Base-by-base conservation (phyloP, 164 flowering plant species). In the Nymphaea thermarum region DNA sequence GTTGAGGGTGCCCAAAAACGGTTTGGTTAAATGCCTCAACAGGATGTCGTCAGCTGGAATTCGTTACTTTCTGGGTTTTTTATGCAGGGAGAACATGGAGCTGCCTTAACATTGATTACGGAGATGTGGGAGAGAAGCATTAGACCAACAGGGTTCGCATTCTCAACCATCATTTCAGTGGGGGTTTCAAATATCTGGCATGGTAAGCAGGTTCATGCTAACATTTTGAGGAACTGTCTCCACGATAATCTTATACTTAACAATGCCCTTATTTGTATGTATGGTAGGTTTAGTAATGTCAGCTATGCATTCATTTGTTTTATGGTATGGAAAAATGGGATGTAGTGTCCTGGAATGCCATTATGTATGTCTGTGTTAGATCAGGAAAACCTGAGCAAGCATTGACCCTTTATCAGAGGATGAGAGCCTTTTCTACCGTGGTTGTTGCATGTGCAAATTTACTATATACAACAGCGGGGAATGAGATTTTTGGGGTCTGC, bases 301-400 rank as follows among this genome's bases (percentile, higher is more conserved):
- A 81, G 82, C 67, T 79, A 80, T 77, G 84, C 85, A 65, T 81
- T 68, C 71, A 69, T 15, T 84, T 83, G 66, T 85, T 84, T 77
- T 18, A 66, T 55, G 47, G 68, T 4, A 83, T 87, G 87, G 70
- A 77, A 51, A 68, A 77, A 64, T 45, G 73, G 66, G 85, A 82
- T 79, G 74, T 74, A 57, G 74, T 84, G 65, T 73, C 84, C 65
- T 84, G 87, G 87, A 84, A 81, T 68, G 73, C 84, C 41, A 60
- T 84, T 69, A 75, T 84, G 59, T 72, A 70, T 43, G 77, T 72
- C 15, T 84, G 76, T 61, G 68, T 74, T 69, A 75, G 72, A 63
- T 76, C 73, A 4, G 80, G 81, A 51, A 44, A 65, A 41, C 66
- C 69, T 43, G 78, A 74, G 45, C 6, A 68, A 60, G 77, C 84